Conservation (phyloP, 2,329 filamentous ascomycete species). For the Trichophyton schoenleinii region DNA sequence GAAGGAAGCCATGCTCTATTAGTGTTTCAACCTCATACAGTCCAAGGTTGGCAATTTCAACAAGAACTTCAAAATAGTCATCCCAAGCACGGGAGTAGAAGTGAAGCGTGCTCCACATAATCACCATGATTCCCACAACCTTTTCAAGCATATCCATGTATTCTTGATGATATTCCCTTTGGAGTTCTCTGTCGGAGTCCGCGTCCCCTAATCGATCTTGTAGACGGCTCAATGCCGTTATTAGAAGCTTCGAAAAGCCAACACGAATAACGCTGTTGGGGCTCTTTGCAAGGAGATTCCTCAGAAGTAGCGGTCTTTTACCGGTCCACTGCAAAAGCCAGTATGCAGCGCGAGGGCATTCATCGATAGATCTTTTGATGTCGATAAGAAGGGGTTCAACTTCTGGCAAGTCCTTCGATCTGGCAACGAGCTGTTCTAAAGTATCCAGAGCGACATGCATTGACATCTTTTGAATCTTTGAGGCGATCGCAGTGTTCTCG, state of each 20-base stretch:
- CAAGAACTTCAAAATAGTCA: constrained; percentile 60
- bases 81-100: constrained; percentile 55
- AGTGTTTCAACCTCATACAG: constrained; percentile 45
- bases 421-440: constrained; percentile 61
- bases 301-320: constrained; percentile 44
- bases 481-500: constrained; percentile 37
- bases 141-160: constrained; percentile 22
- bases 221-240: constrained; percentile 42
- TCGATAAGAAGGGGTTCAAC: constrained; percentile 45
- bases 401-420: constrained; percentile 55
- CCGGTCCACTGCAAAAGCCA: constrained; percentile 51
- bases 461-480: constrained; percentile 33
- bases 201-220: constrained; percentile 27
- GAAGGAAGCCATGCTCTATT: constrained; percentile 49
- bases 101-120: constrained; percentile 53
- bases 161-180: constrained; percentile 17
- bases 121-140: constrained; percentile 38
- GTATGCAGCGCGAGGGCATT: constrained; percentile 44
- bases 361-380: constrained; percentile 39
- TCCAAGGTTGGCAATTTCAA: constrained; percentile 53
- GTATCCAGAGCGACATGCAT: constrained; percentile 42
- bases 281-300: constrained; percentile 52
- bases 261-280: constrained; percentile 45
- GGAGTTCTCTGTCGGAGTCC: constrained; percentile 16
- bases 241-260: constrained; percentile 40